A percentile compares a stretch with the other conserved stretches of the same genome.
Conservation (phyloP, 2,329 filamentous ascomycete genomes). For the Ceratocystis lukuohia region DNA sequence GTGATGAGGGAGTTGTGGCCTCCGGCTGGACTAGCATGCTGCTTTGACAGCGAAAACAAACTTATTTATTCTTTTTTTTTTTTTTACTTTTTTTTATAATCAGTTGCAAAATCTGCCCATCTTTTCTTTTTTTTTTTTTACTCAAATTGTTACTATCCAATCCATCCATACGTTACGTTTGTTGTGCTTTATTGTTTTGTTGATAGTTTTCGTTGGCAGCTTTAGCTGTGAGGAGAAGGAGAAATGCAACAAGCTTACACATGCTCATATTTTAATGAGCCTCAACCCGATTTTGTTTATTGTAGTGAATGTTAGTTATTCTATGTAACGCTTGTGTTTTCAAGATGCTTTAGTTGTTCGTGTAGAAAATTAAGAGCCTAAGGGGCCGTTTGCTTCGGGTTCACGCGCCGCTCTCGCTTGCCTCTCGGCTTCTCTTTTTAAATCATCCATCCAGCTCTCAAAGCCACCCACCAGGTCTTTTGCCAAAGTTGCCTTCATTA, state of each 20-base stretch:
- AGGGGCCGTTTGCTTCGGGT: no score
- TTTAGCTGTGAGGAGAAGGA: background rate
- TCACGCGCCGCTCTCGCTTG: background rate
- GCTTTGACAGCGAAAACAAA: background rate
- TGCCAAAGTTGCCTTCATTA: constrained; percentile 27
- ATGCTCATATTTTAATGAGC: no score
- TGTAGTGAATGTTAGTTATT: no score
- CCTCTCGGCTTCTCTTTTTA: constrained; percentile 25
- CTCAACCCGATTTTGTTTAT: no score
- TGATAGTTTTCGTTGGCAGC: background rate
- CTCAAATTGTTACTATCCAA: constrained; percentile 1
- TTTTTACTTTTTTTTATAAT: background rate
- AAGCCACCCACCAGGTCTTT: constrained; percentile 27
- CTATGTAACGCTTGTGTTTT: no score
- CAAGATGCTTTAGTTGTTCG: no score
- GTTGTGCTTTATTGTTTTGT: background rate
- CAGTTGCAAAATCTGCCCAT: constrained; percentile 1
- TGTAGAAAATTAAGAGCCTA: no score
- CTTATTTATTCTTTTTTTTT: background rate
- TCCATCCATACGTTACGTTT: background rate
- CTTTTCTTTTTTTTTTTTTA: background rate
- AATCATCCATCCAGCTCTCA: constrained; percentile 29
- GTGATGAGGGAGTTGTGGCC: background rate
- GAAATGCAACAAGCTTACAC: background rate
- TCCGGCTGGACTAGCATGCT: no score